These are phyloP conservation scores for Pharus latifolius DNA, from an alignment of 176 grass and related monocot genomes.

Conservation along the genomic window DNA sequence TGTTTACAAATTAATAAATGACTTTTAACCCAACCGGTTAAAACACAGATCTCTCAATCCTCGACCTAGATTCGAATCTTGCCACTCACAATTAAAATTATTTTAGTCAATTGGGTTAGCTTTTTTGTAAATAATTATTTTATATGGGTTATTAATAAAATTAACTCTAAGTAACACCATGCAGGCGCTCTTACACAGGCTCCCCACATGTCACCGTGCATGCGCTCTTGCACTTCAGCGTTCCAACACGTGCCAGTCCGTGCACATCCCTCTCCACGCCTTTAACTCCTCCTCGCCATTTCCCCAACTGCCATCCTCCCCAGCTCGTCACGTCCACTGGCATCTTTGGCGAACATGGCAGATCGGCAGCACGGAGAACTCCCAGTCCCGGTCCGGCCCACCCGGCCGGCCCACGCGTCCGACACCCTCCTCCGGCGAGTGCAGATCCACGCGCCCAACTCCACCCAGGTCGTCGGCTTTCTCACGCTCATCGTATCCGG, in stretches of 20 bases:
- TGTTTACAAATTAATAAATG: no score
- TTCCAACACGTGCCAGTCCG: conserved; percentile 28
- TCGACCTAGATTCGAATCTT: no score
- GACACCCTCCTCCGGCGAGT: conserved; percentile 29
- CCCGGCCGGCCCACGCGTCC: neutral
- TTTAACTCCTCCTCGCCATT: conserved; percentile 24
- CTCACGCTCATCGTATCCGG: conserved; percentile 59
- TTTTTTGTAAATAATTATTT: no score
- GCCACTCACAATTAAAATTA: no score
- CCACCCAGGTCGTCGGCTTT: conserved; percentile 61
- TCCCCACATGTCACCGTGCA: conserved; percentile 37
- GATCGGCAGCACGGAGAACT: conserved; percentile 16
- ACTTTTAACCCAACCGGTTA: no score
- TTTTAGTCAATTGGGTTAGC: no score
- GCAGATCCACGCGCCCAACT: conserved; percentile 55
- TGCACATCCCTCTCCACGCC: conserved; percentile 10
- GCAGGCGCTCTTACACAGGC: no score
- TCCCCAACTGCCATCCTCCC: neutral
- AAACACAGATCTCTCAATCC: no score
- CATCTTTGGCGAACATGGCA: conserved; percentile 27
- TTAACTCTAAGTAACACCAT: no score
- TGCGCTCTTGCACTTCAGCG: neutral
- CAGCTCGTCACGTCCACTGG: no score
- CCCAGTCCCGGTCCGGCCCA: neutral
- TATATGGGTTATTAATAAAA: no score